Evolutionary conservation across 192 early-diverging fungal genomes (phyloP).

Genomic region (Coemansia sp.): DNA sequence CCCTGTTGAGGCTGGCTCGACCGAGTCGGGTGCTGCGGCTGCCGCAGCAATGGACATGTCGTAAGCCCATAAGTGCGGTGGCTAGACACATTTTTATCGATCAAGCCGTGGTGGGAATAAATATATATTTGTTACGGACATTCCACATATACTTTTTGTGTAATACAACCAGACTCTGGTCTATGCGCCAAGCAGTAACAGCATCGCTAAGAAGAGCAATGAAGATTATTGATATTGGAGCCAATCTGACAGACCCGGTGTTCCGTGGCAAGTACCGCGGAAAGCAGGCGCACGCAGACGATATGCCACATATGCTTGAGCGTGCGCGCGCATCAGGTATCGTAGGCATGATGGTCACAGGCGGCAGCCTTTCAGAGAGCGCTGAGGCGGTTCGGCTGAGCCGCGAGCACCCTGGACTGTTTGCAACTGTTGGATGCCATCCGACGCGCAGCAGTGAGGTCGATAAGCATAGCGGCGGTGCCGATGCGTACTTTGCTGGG

Average conservation of each 20-base stretch:
- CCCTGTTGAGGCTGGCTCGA: constrained; percentile 6
- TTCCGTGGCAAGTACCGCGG: constrained; percentile 81
- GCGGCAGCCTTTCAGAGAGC: constrained; percentile 63
- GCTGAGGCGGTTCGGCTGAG: constrained; percentile 62
- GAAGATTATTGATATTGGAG: constrained; percentile 74
- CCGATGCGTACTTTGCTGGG: constrained; percentile 62
- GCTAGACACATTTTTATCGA: background rate
- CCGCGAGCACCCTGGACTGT: constrained; percentile 56
- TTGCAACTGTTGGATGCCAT: constrained; percentile 81
- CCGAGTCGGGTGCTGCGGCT: background rate
- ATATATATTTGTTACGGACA: too few species aligned
- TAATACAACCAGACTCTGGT: background rate
- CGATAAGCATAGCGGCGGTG: constrained; percentile 56
- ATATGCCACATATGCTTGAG: constrained; percentile 62
- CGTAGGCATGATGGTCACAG: constrained; percentile 80
- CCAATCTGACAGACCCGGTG: constrained; percentile 86
- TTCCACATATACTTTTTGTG: background rate
- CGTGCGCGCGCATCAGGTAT: constrained; percentile 69
- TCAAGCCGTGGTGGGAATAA: too few species aligned
- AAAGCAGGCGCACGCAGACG: constrained; percentile 73
- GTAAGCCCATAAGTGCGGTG: constrained; percentile 1
- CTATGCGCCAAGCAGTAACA: background rate
- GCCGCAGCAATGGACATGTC: constrained; percentile 32
- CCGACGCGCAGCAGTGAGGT: constrained; percentile 81
- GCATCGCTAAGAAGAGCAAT: constrained; percentile 10